Base-by-base conservation (phyloP, 805 yeast genomes). In the Nakazawaea wyomingensis region DNA sequence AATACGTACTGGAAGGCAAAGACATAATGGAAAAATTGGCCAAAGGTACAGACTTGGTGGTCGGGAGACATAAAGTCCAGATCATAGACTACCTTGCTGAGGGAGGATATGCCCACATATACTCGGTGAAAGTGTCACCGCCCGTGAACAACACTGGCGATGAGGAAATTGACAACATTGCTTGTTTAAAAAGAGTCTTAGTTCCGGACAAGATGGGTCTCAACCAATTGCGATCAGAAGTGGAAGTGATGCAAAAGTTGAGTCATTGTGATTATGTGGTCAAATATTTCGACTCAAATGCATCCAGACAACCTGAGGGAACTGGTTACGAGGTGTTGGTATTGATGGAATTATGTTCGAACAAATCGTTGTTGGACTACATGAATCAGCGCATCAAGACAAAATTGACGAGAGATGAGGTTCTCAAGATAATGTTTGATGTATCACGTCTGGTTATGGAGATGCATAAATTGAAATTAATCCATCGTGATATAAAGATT, bases 401-500 rank as follows among this genome's bases (percentile, higher is more conserved):
- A 10, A 91, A 90, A 57, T 70, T 91, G 41, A 66, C 75, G 0
- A 95, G 85, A 54, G 63, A 66, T 10, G 96, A 91, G 62, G 83
- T 93, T 34, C 66, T 88, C 47, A 81, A 78, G 48, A 90, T 93
- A 49, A 82, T 88, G 88, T 69, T 73, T 54, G 96, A 91, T 58
- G 78, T 90, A 20, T 72, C 86, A 3, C 64, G 76, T 48, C 98
- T 91, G 2, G 72, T 93, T 16, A 80, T 85, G 37, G 82, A 80
- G 53, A 88, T 93, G 96, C 99, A 91, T 64, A 72, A 74, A 41
- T 56, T 78, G 44, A 81, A 85, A 33, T 67, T 91, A 56, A 82
- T 91, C 43, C 99, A 91, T 62, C 72, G 98, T 36, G 98, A 93
- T 65, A 79, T 91, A 51, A 93, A 93, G 66, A 89, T 93, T 50